These are phyloP conservation scores for Aurifilum marmelostoma DNA, from an alignment of 2,329 filamentous ascomycete species.

Conservation along the genomic window DNA sequence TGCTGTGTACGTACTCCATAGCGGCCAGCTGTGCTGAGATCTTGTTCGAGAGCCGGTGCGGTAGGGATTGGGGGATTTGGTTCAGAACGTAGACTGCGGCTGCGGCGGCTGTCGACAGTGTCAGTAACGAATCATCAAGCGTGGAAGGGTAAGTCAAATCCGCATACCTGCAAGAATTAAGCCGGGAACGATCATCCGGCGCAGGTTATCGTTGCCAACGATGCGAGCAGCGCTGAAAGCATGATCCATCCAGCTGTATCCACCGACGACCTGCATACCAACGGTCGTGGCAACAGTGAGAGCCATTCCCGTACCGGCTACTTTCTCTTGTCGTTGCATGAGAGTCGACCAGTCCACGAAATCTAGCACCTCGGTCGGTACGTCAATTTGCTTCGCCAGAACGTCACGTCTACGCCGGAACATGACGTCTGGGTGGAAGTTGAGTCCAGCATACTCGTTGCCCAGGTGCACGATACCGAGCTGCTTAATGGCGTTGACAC, in stretches of 20 bases:
- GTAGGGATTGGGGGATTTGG: constrained; percentile 87
- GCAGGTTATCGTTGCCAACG: constrained; percentile 78
- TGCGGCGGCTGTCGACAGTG: constrained; percentile 61
- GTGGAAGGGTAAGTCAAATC: constrained; percentile 8
- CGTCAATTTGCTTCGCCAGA: constrained; percentile 81
- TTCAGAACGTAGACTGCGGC: constrained; percentile 80
- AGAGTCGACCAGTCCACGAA: constrained; percentile 88
- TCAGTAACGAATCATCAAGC: no score
- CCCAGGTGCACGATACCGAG: constrained; percentile 87
- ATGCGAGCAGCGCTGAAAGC: constrained; percentile 80
- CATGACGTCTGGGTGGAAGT: constrained; percentile 92
- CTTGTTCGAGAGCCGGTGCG: constrained; percentile 81
- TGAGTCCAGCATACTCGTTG: constrained; percentile 81
- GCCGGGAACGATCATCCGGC: constrained; percentile 79
- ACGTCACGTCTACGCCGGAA: constrained; percentile 83
- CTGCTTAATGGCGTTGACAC: constrained; percentile 86
- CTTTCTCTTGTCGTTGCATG: constrained; percentile 90
- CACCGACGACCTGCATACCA: constrained; percentile 78
- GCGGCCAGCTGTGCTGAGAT: constrained; percentile 77
- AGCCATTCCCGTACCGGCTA: constrained; percentile 92
- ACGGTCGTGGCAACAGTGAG: constrained; percentile 88
- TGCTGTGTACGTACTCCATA: constrained; percentile 91
- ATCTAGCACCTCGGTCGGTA: constrained; percentile 86
- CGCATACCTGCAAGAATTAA: constrained; percentile 76
- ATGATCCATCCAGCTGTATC: constrained; percentile 87